Evolutionary conservation across 352 stramenopile genomes (phyloP).

Genomic region (Phytophthora multivora): DNA sequence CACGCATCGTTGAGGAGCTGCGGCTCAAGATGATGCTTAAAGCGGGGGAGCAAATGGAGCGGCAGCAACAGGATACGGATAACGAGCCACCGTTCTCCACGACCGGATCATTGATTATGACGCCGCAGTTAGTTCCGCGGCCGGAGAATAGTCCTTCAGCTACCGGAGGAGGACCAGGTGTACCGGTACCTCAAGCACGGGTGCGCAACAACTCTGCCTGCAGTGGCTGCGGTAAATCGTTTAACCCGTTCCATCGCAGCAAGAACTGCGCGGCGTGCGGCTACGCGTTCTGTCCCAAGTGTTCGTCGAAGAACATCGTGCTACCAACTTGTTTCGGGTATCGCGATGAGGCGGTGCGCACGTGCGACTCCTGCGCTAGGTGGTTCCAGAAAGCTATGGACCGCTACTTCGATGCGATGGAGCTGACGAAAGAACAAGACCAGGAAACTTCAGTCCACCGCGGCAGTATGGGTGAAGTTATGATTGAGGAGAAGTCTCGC

Average conservation of each 20-base stretch:
- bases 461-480: slow-evolving; percentile 22
- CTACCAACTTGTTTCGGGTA: slow-evolving; percentile 68
- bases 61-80: slow-evolving; percentile 30
- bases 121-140: slow-evolving; percentile 1
- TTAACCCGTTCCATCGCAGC: slow-evolving; percentile 74
- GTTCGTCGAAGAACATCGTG: slow-evolving; percentile 54
- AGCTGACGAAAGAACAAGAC: slow-evolving; percentile 33
- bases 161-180: slow-evolving; percentile 27
- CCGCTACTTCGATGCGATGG: slow-evolving; percentile 66
- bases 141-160: slow-evolving; percentile 1
- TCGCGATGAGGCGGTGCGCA: slow-evolving; percentile 47
- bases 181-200: slow-evolving; percentile 49
- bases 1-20: slow-evolving; percentile 60
- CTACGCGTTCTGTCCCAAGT: slow-evolving; percentile 71
- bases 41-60: slow-evolving; percentile 47
- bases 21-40: slow-evolving; percentile 61
- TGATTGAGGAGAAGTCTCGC: slow-evolving; percentile 25
- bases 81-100: slow-evolving; percentile 15
- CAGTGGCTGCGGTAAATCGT: slow-evolving; percentile 61
- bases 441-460: slow-evolving; percentile 15
- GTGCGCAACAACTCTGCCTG: slow-evolving; percentile 43
- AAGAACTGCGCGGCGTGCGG: slow-evolving; percentile 65
- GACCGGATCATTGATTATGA: slow-evolving; percentile 8
- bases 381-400: slow-evolving; percentile 79
- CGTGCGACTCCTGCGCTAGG: slow-evolving; percentile 61